phyloP scores from a whole-genome alignment of 2,329 filamentous ascomycete species.

The Stemphylium lycopersici region DNA sequence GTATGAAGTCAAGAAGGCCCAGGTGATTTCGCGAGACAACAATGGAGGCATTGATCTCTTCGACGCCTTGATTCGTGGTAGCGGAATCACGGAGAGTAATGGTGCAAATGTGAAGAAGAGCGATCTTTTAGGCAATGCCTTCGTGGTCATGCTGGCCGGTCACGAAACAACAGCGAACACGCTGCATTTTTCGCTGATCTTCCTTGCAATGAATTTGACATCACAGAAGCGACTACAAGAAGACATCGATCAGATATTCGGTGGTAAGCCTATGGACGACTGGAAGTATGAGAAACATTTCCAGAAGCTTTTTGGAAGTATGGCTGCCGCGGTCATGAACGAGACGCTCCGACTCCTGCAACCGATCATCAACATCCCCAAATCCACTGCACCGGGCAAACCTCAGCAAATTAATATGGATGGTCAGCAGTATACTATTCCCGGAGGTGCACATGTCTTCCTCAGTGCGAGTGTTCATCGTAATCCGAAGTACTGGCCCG shows the following conservation, averaged over 20 bases:
- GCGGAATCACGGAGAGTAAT: slow-evolving; percentile 42
- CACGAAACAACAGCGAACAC: slow-evolving; percentile 82
- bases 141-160: slow-evolving; percentile 69
- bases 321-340: slow-evolving; percentile 77
- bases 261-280: slow-evolving; percentile 60
- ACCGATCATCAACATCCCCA: slow-evolving; percentile 74
- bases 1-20: slow-evolving; percentile 65
- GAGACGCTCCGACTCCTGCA: slow-evolving; percentile 77
- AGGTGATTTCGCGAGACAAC: slow-evolving; percentile 45
- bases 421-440: slow-evolving; percentile 65
- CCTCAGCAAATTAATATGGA: slow-evolving; percentile 65
- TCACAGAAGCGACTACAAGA: slow-evolving; percentile 70
- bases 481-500: slow-evolving; percentile 76
- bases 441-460: slow-evolving; percentile 61
- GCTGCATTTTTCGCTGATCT: slow-evolving; percentile 72
- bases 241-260: slow-evolving; percentile 71
- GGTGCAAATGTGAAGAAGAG: slow-evolving; percentile 40
- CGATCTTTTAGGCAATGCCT: slow-evolving; percentile 75
- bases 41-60: slow-evolving; percentile 63
- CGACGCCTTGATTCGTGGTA: slow-evolving; percentile 47
- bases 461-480: slow-evolving; percentile 64
- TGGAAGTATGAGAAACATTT: slow-evolving; percentile 77
- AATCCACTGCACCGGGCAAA: slow-evolving; percentile 56
- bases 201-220: slow-evolving; percentile 68
- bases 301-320: slow-evolving; percentile 69